Evolutionary conservation across 805 yeast species (phyloP).

Genomic region (Zygoascus flipseniorum): DNA sequence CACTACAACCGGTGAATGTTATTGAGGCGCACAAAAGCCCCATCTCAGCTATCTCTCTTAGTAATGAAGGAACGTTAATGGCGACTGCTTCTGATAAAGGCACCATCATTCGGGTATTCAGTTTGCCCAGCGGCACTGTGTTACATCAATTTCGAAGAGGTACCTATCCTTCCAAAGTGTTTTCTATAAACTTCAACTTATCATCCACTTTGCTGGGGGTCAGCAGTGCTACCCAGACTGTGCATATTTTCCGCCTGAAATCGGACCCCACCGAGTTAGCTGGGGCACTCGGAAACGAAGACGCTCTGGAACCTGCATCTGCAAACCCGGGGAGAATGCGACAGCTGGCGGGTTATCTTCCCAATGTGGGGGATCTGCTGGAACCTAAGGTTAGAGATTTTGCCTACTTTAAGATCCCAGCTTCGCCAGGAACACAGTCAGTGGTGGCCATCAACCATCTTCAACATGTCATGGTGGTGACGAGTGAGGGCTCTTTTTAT

Average conservation of each 20-base stretch:
- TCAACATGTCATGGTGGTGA: constrained; percentile 55
- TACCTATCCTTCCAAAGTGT: constrained; percentile 72
- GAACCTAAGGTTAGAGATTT: constrained; percentile 82
- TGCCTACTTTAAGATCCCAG: constrained; percentile 74
- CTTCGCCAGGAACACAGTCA: constrained; percentile 16
- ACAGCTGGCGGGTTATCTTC: constrained; percentile 65
- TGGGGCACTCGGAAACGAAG: neutral
- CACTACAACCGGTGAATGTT: constrained; percentile 67
- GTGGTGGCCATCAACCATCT: constrained; percentile 31
- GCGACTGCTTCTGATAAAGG: constrained; percentile 92
- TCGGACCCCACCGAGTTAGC: neutral
- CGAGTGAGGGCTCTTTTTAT: constrained; percentile 72
- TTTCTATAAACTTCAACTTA: constrained; percentile 64
- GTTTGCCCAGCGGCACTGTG: constrained; percentile 45
- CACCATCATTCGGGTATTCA: constrained; percentile 76
- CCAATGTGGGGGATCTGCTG: constrained; percentile 69
- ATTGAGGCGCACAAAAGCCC: constrained; percentile 82
- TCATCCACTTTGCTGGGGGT: constrained; percentile 71
- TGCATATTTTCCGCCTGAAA: constrained; percentile 78
- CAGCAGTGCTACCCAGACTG: constrained; percentile 82
- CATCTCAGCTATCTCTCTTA: constrained; percentile 57
- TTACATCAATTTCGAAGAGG: constrained; percentile 76
- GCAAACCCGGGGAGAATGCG: constrained; percentile 18
- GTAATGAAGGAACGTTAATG: constrained; percentile 65
- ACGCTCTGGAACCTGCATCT: neutral